Evolutionary conservation across 1,139 yeast genomes (phyloP).

Genomic region (Kurtzmaniella quercitrusa): DNA sequence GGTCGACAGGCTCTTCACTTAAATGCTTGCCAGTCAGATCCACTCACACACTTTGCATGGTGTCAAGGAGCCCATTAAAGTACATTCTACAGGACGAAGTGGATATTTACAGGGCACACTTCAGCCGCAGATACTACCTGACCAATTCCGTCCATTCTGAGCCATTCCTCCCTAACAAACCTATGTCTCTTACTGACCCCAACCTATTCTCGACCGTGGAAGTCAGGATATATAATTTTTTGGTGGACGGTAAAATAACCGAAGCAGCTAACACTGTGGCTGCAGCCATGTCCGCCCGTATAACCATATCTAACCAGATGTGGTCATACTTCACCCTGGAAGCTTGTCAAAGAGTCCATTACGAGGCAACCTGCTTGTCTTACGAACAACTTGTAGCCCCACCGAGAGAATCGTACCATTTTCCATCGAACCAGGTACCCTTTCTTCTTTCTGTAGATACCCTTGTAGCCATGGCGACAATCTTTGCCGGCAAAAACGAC

Average conservation of each 20-base stretch:
- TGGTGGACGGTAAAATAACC: slow-evolving; percentile 14
- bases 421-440: slow-evolving; percentile 17
- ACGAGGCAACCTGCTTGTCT: slow-evolving; percentile 31
- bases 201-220: slow-evolving; percentile 9
- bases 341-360: slow-evolving; percentile 22
- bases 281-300: slow-evolving; percentile 13
- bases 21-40: neutral
- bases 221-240: slow-evolving; percentile 16
- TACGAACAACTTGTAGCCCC: slow-evolving; percentile 34
- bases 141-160: too few species aligned
- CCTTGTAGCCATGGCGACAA: slow-evolving; percentile 22
- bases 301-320: slow-evolving; percentile 28
- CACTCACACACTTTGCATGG: neutral
- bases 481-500: slow-evolving; percentile 27
- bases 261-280: slow-evolving; percentile 25
- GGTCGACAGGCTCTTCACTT: neutral
- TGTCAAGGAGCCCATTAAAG: too few species aligned
- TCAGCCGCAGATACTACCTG: too few species aligned
- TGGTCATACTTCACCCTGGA: slow-evolving; percentile 29
- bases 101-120: too few species aligned
- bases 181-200: too few species aligned
- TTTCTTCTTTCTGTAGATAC: slow-evolving; percentile 27
- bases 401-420: slow-evolving; percentile 2
- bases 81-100: too few species aligned
- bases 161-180: too few species aligned